These are phyloP conservation scores for Backusella mclennaniae DNA, from an alignment of 192 early-diverging fungal species.

Conservation along the genomic window DNA sequence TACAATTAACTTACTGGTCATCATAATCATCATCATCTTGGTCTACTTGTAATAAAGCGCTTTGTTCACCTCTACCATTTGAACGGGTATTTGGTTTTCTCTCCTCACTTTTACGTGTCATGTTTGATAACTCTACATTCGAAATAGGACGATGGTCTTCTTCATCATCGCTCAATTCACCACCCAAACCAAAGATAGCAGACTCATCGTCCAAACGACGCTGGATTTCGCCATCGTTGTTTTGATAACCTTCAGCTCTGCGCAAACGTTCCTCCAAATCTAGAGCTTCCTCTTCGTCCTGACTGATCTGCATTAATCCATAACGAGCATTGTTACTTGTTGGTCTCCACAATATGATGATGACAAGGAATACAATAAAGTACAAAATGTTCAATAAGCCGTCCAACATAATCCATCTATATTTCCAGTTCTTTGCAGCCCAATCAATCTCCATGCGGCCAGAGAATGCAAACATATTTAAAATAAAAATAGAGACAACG, in stretches of 20 bases:
- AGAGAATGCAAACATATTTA: slow-evolving; percentile 78
- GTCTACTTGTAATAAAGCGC: slow-evolving; percentile 27
- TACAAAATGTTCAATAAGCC: slow-evolving; percentile 93
- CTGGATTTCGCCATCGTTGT: slow-evolving; percentile 35
- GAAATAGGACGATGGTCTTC: slow-evolving; percentile 21
- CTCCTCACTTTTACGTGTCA: neutral
- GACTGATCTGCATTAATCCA: slow-evolving; percentile 80
- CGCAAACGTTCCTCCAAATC: slow-evolving; percentile 59
- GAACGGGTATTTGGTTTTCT: neutral
- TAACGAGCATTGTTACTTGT: slow-evolving; percentile 90
- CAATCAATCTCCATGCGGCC: slow-evolving; percentile 62
- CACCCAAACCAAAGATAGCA: slow-evolving; percentile 61
- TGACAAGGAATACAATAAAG: slow-evolving; percentile 71
- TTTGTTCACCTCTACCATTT: slow-evolving; percentile 16
- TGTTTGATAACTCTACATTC: slow-evolving; percentile 2
- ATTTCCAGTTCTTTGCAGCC: slow-evolving; percentile 77
- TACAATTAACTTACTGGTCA: slow-evolving; percentile 30
- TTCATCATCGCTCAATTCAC: slow-evolving; percentile 64
- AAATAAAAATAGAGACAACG: slow-evolving; percentile 75
- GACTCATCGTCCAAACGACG: slow-evolving; percentile 41
- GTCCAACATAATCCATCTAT: slow-evolving; percentile 90
- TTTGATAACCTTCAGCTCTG: slow-evolving; percentile 43
- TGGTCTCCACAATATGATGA: slow-evolving; percentile 90
- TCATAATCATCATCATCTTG: slow-evolving; percentile 41
- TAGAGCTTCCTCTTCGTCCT: slow-evolving; percentile 70